Base-by-base conservation (phyloP, 2,329 filamentous ascomycete species). In the Ceratocystis cacaofunesta region DNA sequence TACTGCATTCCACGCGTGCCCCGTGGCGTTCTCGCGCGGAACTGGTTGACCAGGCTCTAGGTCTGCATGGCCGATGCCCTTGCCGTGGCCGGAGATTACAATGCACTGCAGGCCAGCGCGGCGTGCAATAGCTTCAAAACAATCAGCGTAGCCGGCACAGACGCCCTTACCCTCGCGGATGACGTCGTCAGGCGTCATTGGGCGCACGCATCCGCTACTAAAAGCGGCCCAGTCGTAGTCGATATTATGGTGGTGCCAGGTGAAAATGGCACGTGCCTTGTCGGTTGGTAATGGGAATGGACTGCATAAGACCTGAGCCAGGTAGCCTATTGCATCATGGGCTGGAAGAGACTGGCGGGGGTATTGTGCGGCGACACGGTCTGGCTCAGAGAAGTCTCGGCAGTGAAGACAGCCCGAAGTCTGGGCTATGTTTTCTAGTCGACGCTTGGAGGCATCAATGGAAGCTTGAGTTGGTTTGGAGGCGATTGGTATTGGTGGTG, bases 161-260 rank as follows among this genome's bases (percentile, higher is more conserved):
- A 99, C 94, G 15, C 91, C 92, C 66, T 89, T 79, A 41, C 94
- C 94, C 17, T 82, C 82, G 36, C 85, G 80, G 10, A 97, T 83
- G 0, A 88, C 92, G 41, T 86, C 84, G 43, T 85, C 82, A 0
- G 90, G 87, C 0, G 85, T 87, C 52, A 84, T 85, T 6, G 82
- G 78, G 68, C 85, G 80, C 41, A 95, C 78, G 60, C 78, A 84
- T 44, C 85, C 83, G 66, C 80, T 83, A 72, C 95, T 95, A 77
- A 96, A 95, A 28, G 86, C 82, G 30, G 83, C 80, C 0, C 85
- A 84, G 72, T 97, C 90, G 73, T 97, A 99, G 60, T 80, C 81
- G 66, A 99, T 86, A 71, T 97, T 97, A 75, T 97, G 86, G 75
- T 97, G 92, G 50, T 92, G 85, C 94, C 94, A 99, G 0, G 89